Base-by-base conservation (phyloP, 306 rosid genomes). In the Vicia sativa region DNA sequence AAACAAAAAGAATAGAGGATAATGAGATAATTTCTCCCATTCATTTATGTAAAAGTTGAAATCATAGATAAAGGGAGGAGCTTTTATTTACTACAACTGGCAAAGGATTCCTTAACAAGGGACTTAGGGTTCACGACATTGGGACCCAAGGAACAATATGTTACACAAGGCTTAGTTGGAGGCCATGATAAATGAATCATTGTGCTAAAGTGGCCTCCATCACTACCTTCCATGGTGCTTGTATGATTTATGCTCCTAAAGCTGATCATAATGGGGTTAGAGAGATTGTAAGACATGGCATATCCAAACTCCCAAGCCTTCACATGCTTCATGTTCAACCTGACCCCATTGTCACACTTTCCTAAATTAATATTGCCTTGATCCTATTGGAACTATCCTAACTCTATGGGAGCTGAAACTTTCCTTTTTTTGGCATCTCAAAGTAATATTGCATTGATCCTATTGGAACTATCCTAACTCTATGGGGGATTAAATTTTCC, bases 111-210 rank as follows among this genome's bases (percentile, higher is more conserved):
- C 72, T 26, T 65, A 65, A 65, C 68, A 35, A 73, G 70, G 74
- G 75, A 21, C 75, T 77, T 74, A 77, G 80, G 64, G 82, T 77
- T 81, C 75, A 65, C 72, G 11, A 44, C 11, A 45, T 65, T 81
- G 85, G 85, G 85, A 69, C 82, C 85, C 82, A 81, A 73, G n/a
- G 72, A 69, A 77, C 68, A 81, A 65, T 65, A 71, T 57, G 79
- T 73, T 60, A 70, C 53, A 38, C n/a, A 65, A 66, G 65, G 78
- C 80, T 81, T 81, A 74, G 86, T 81, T 81, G 86, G 86, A 81
- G 72, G 54, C 62, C 86, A 81, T 81, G 75, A 81, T 74, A 71
- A 65, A 70, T 81, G 78, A 74, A 81, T 81, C 71, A 81, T 81
- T 81, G 80, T 62, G 48, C 70, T 65, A 66, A 81, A 78, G 80